Conservation (phyloP, 306 rosid genomes). For the Parietaria judaica region DNA sequence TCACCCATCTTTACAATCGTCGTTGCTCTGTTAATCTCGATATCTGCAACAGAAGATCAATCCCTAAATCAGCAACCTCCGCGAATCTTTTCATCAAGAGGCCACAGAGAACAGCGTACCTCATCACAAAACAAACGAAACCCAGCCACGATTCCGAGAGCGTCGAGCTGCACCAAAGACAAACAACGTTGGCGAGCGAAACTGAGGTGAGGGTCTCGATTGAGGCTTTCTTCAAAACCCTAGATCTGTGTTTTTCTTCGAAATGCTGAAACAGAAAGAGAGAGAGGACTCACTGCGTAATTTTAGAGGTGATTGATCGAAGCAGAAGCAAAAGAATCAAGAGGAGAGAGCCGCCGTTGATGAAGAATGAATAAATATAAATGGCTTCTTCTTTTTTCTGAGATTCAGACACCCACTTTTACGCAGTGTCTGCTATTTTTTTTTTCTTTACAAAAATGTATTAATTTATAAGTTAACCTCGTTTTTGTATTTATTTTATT, state of each 20-base stretch:
- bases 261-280: not conserved
- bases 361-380: not conserved
- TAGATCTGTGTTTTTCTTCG: conserved; percentile 20
- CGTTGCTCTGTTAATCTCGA: conserved; percentile 1
- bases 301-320: not conserved
- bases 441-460: not conserved
- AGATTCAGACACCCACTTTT: conserved; percentile 4
- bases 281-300: not conserved
- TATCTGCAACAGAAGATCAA: conserved; percentile 23
- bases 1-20: conserved; percentile 44
- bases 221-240: conserved; percentile 14
- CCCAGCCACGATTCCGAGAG: not conserved
- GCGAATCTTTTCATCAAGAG: not conserved
- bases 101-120: conserved; percentile 14
- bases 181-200: not conserved
- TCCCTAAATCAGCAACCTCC: not conserved
- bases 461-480: no score
- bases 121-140: conserved; percentile 16
- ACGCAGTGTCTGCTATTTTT: not conserved
- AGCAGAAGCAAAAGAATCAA: not conserved
- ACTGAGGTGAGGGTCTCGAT: not conserved
- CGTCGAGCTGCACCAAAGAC: conserved; percentile 8
- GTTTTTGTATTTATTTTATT: no score
- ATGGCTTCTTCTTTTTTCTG: not conserved
- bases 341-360: not conserved